Base-by-base conservation (phyloP, 2,329 filamentous ascomycete genomes). In the Alternaria solani region DNA sequence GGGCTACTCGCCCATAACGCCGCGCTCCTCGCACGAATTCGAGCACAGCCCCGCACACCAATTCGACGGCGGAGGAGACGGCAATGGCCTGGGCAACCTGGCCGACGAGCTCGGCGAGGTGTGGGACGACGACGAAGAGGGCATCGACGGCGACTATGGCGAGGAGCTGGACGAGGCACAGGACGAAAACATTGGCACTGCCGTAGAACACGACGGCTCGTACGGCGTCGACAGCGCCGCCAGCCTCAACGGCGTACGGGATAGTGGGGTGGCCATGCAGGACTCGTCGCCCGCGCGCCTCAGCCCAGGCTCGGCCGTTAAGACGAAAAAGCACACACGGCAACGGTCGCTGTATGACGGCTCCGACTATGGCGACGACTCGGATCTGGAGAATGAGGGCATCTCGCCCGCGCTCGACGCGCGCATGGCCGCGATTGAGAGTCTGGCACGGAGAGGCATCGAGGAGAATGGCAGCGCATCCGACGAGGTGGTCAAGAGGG, bases 41-140 rank as follows among this genome's bases (percentile, higher is more conserved):
- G 80, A 81, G 18, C 75, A 80, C 55, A 72, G 73, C 44, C 76
- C 76, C 2, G 76, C 71, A 41, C 78, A 79, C 14, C 73, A 75
- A 57, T 75, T 76, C 7, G 78, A 77, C 53, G 76, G 74, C 9
- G 75, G 70, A 16, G 76, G 74, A 51, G 81, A 79, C 47, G 87
- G 87, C 62, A 70, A 68, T 57, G 89, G 89, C 8, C 81, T 93
- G 63, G 92, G 91, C 32, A 94, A 93, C 68, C 78, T 95, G 49
- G 92, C 92, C 2, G 92, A 94, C 77, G 92, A 95, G 78, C 81
- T 95, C 48, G 92, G 90, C 1, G 91, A 91, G 39, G 88, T 89
- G 4, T 87, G 91, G 76, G 88, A 86, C 43, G 88, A 88, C 34
- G 89, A 88, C 8, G 88, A 87, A 41, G 87, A 88, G 39, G 84